Base-by-base conservation (phyloP, 306 rosid genomes). In the Ormosia emarginata region DNA sequence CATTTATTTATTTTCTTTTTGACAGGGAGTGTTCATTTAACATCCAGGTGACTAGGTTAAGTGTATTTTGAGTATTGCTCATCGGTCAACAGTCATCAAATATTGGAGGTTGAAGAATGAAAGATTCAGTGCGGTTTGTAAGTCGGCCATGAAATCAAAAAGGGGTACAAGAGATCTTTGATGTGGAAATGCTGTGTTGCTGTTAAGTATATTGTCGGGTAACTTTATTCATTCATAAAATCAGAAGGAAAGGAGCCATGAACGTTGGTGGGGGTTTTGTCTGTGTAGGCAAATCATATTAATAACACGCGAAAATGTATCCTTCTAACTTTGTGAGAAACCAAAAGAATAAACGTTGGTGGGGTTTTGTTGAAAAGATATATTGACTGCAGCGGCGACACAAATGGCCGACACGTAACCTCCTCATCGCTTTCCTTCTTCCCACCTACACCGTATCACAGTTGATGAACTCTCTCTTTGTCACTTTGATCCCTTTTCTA, bases 381-480 rank as follows among this genome's bases (percentile, higher is more conserved):
- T 24, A 24, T 24, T 24, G 24, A 24, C 24, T 24, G 24, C 24
- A 24, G 24, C 24, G 24, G 24, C 24, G 24, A 24, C 24, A 24
- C 11, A 50, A 37, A 79, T 88, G 90, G 84, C 92, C 92, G 92
- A 90, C 94, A 85, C 80, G 17, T 30, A 72, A 24, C 61, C 74
- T 59, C 29, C 11, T 40, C 37, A 56, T 70, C 73, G 24, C 62
- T 33, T 72, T 77, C 82, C 12, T 24, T 53, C 40, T 75, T 71
- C 49, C 66, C 73, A 70, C 39, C 46, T 36, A 7, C 10, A 15
- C 37, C 40, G 57, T 7, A 67, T 77, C 82, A 58, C 47, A 2
- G 63, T 79, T 47, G 87, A 75, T 81, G 59, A 79, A 3, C 83
- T 74, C 36, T 81, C 86, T 49, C 79, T 71, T 13, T 64, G 55